Conservation (phyloP, 768 basidiomycete species). For the Rhizopogon roseolus region DNA sequence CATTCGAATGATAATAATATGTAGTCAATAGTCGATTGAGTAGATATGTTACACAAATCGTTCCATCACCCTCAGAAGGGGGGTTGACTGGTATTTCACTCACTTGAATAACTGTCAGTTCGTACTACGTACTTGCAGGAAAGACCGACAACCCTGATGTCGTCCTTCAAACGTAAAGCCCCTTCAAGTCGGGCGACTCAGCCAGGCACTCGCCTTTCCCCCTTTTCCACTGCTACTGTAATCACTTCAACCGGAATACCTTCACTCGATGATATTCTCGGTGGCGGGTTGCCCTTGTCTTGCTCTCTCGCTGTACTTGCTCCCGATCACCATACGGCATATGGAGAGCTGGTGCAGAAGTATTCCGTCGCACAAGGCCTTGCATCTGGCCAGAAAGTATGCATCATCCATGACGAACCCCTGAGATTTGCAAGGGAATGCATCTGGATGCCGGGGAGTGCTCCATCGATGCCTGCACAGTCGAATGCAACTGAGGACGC, state of each 20-base stretch:
- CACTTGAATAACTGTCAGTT: no score
- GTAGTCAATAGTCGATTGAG: no score
- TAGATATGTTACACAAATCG: no score
- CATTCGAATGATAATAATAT: no score
- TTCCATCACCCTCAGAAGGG: no score
- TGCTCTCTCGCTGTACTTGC: conserved; percentile 68
- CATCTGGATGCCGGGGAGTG: conserved; percentile 67
- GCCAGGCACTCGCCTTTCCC: conserved; percentile 55
- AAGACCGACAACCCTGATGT: conserved; percentile 37
- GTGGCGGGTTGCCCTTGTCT: conserved; percentile 84
- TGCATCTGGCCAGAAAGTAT: conserved; percentile 60
- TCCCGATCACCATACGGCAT: conserved; percentile 85
- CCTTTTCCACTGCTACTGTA: conserved; percentile 49
- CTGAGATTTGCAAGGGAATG: conserved; percentile 58
- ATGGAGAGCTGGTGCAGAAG: conserved; percentile 78
- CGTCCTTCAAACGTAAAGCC: conserved; percentile 73
- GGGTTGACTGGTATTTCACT: no score
- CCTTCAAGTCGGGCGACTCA: conserved; percentile 37
- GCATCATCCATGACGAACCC: conserved; percentile 59
- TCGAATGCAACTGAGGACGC: conserved; percentile 28
- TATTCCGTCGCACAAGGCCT: conserved; percentile 91
- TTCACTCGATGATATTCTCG: conserved; percentile 92
- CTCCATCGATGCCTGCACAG: conserved; percentile 8
- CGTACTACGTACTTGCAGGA: background rate
- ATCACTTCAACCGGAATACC: conserved; percentile 85